A percentile compares a stretch with the other conserved stretches of the same genome.
Conservation (phyloP, 441 rosid species). For the Adansonia rubrostipa region DNA sequence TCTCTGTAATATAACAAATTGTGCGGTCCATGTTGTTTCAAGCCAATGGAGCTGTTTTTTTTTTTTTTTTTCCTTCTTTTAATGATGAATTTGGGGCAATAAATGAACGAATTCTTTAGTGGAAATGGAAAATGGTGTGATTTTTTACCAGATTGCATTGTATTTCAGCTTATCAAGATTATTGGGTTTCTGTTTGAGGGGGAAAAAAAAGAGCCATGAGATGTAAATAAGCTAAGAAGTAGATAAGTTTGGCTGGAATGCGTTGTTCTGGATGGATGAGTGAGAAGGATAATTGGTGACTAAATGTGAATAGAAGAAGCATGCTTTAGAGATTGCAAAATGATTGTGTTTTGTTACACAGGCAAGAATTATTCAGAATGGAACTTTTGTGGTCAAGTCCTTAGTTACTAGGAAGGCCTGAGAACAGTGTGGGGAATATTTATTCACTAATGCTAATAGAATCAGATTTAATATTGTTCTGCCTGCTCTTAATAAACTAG, state of each 20-base stretch:
- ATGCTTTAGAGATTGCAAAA: not conserved
- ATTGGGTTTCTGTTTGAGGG: not conserved
- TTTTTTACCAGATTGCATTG: not conserved
- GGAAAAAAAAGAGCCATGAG: no score
- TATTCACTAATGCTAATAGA: not conserved
- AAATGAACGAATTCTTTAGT: not conserved
- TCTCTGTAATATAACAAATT: not conserved
- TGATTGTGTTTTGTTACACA: not conserved
- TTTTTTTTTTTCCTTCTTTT: not conserved
- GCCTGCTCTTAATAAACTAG: not conserved
- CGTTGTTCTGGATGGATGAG: no score
- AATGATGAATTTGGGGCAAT: not conserved
- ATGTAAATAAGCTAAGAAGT: no score
- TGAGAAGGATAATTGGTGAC: no score
- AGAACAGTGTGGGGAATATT: not conserved
- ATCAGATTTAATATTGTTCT: no score
- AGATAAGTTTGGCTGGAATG: no score
- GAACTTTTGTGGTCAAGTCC: not conserved
- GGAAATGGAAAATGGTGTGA: not conserved
- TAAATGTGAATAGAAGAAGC: not conserved
- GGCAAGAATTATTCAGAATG: not conserved
- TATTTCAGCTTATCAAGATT: slow-evolving; percentile 1
- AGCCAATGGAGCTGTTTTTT: not conserved
- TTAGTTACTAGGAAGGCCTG: not conserved
- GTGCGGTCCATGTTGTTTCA: slow-evolving; percentile 1